Conservation (phyloP, 2,329 filamentous ascomycete species). For the Penicillium glabrum region DNA sequence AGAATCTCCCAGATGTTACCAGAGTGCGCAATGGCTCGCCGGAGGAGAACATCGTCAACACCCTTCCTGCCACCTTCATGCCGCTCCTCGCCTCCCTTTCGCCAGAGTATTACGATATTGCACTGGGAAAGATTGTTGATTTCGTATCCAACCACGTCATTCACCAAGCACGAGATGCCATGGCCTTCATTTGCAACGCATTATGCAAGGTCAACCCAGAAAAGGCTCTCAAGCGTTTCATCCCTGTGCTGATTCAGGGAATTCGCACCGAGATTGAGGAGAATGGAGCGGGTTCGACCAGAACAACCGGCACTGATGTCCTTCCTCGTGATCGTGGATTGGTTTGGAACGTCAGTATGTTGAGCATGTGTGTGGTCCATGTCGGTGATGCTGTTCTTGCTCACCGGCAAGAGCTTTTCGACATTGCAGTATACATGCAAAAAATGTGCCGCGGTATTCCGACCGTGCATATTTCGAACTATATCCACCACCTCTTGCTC, state of each 20-base stretch:
- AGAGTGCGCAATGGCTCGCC: slow-evolving; percentile 86
- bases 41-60: slow-evolving; percentile 96
- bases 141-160: slow-evolving; percentile 95
- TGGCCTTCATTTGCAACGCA: slow-evolving; percentile 97
- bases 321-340: slow-evolving; percentile 87
- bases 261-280: slow-evolving; percentile 97
- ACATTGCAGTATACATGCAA: slow-evolving; percentile 95
- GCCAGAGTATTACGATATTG: slow-evolving; percentile 88
- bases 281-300: slow-evolving; percentile 91
- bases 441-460: slow-evolving; percentile 90
- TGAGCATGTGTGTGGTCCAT: slow-evolving; percentile 97
- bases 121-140: slow-evolving; percentile 84
- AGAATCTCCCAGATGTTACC: slow-evolving; percentile 90
- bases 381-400: slow-evolving; percentile 86
- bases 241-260: slow-evolving; percentile 85
- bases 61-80: slow-evolving; percentile 84
- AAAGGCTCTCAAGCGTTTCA: slow-evolving; percentile 85
- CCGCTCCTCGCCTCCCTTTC: slow-evolving; percentile 89
- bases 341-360: slow-evolving; percentile 95
- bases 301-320: slow-evolving; percentile 90
- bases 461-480: slow-evolving; percentile 95
- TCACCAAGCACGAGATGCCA: slow-evolving; percentile 92
- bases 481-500: slow-evolving; percentile 91
- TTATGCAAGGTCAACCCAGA: slow-evolving; percentile 94
- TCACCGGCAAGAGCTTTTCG: slow-evolving; percentile 84